Percentiles rank a stretch among this genome's conserved stretches.
Conservation (phyloP, 495 filamentous ascomycete species). For the Trichoderma virens region DNA sequence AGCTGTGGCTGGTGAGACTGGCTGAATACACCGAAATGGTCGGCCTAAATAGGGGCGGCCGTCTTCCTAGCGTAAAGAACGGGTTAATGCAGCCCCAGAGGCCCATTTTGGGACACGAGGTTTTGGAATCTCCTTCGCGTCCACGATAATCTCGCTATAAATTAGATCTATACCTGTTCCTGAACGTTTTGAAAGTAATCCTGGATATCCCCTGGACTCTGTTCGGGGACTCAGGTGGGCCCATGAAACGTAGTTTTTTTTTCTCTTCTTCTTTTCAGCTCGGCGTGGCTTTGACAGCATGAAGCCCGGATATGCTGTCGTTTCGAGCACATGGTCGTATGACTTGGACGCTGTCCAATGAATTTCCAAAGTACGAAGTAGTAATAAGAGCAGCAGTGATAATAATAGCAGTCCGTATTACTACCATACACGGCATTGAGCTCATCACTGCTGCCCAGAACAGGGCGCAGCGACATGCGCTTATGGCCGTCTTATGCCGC, state of each 20-base stretch:
- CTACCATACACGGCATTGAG: too few relatives aligned
- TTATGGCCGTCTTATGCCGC: too few relatives aligned
- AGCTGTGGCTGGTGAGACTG: neutral
- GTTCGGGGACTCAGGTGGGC: neutral
- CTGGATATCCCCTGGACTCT: neutral
- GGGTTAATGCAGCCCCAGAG: neutral
- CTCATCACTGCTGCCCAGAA: too few relatives aligned
- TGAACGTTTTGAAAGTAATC: neutral
- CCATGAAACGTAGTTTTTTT: neutral
- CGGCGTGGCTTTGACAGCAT: neutral
- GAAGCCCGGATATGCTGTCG: neutral
- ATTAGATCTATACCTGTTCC: constrained; percentile 7
- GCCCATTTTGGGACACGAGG: constrained; percentile 6
- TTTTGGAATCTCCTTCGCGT: constrained; percentile 2
- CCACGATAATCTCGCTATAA: constrained; percentile 1
- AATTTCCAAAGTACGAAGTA: neutral
- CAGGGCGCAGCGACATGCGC: too few relatives aligned
- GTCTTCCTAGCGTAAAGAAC: neutral
- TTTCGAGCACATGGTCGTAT: neutral
- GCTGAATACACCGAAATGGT: neutral
- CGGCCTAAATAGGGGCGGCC: neutral
- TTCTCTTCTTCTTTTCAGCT: neutral
- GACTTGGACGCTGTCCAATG: neutral
- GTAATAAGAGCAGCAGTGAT: neutral
- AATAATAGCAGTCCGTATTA: neutral